Conservation (phyloP, 2,329 filamentous ascomycete species). For the Macrophomina phaseolina region DNA sequence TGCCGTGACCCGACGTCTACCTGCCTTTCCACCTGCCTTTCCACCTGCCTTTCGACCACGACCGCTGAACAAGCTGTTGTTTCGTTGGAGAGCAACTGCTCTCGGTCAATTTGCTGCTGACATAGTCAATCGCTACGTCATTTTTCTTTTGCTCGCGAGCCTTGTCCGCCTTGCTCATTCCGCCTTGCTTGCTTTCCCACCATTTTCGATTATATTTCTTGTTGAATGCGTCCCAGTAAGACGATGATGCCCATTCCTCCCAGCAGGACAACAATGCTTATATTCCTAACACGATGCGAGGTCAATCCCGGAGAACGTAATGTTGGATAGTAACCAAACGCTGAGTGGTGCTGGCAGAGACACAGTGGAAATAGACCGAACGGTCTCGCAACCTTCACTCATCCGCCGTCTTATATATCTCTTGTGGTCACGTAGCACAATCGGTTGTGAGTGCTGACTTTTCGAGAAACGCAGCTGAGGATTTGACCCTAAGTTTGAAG, state of each 20-base stretch:
- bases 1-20: background rate
- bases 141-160: too few species aligned
- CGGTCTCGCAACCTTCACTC: background rate
- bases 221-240: background rate
- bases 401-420: background rate
- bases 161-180: background rate
- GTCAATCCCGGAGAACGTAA: too few species aligned
- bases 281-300: background rate
- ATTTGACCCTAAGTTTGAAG: too few species aligned
- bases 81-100: background rate
- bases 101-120: background rate
- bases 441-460: background rate
- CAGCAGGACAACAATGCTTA: background rate
- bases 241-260: background rate
- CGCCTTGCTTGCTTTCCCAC: background rate
- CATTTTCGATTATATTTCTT: background rate
- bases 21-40: background rate
- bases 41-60: background rate
- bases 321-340: background rate
- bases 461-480: too few species aligned
- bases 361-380: background rate
- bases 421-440: background rate
- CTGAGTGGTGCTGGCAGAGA: background rate
- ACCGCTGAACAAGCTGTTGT: background rate
- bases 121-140: background rate